Percentiles rank a stretch among this genome's conserved stretches.
phyloP scores from a whole-genome alignment of 345 rosid species.

The Syzygium oleosum region DNA sequence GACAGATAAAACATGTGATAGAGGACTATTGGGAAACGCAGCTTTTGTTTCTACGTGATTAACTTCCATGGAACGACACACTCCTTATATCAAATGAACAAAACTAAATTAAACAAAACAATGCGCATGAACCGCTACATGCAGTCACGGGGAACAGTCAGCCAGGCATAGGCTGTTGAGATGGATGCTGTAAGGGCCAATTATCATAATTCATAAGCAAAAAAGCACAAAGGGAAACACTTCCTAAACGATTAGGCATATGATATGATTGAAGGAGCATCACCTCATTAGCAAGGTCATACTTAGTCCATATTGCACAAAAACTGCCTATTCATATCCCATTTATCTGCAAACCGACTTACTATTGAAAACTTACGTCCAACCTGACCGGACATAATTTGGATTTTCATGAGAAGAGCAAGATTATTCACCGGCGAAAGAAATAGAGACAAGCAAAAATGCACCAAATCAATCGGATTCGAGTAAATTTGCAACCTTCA shows the following conservation, averaged over 20 bases:
- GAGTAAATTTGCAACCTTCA: background rate
- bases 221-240: background rate
- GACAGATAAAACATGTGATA: background rate
- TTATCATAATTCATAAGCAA: background rate
- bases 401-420: background rate
- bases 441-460: background rate
- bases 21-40: background rate
- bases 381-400: background rate
- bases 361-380: background rate
- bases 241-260: background rate
- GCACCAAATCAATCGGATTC: background rate
- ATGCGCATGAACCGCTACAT: background rate
- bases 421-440: background rate
- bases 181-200: background rate
- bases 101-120: background rate
- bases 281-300: background rate
- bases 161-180: background rate
- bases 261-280: background rate
- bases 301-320: background rate
- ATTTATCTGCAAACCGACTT: background rate
- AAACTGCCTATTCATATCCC: background rate
- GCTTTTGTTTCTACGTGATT: background rate
- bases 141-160: background rate
- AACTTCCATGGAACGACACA: background rate
- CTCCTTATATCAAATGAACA: background rate